phyloP scores from a whole-genome alignment of 1,139 yeast genomes.

The Kluyveromyces sp. region DNA sequence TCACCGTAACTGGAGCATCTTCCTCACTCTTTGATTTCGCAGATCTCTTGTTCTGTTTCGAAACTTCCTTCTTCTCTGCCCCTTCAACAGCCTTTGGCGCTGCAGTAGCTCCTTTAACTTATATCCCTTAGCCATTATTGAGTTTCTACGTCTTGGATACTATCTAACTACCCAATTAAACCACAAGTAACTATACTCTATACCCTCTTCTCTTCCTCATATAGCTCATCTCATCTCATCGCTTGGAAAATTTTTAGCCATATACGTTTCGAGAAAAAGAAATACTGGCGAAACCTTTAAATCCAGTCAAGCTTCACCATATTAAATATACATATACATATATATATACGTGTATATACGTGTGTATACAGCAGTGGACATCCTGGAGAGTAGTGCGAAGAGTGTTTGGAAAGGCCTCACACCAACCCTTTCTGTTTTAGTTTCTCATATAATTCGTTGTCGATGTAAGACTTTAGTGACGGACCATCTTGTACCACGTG shows the following conservation, averaged over 20 bases:
- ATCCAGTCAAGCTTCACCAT: not conserved
- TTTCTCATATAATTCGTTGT: constrained; percentile 46
- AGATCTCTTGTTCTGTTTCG: constrained; percentile 17
- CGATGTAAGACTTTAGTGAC: constrained; percentile 60
- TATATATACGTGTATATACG: no score
- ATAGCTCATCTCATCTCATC: constrained; percentile 21
- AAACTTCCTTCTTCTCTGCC: constrained; percentile 16
- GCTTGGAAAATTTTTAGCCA: constrained; percentile 14
- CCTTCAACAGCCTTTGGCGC: constrained; percentile 23
- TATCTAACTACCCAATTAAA: not conserved
- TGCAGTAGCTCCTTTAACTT: constrained; percentile 30
- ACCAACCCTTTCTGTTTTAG: constrained; percentile 43
- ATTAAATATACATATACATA: no score
- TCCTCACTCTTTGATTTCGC: constrained; percentile 20
- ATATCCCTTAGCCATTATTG: constrained; percentile 32
- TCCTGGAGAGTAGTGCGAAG: no score
- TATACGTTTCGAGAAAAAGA: not conserved
- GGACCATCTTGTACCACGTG: constrained; percentile 63
- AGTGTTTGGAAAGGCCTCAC: constrained; percentile 6
- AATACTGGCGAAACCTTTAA: constrained; percentile 4
- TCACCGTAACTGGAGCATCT: constrained; percentile 30
- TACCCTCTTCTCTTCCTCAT: constrained; percentile 4
- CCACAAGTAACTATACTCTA: not conserved
- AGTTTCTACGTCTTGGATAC: no score
- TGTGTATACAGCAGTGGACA: no score